phyloP scores from a whole-genome alignment of 2,329 filamentous ascomycete species.

The Trichophyton verrucosum region DNA sequence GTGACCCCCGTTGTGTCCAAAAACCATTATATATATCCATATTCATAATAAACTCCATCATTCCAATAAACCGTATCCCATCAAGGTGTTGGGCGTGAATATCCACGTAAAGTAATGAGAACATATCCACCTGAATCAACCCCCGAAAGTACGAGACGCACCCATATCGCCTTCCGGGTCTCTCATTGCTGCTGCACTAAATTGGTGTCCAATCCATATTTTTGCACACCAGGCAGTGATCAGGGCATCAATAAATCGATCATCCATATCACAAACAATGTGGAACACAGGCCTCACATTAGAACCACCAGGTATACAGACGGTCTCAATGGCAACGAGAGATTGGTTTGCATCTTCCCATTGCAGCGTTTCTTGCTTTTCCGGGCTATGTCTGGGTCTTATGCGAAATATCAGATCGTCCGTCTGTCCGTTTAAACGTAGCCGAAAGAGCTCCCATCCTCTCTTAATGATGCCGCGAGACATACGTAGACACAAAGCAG shows the following conservation, averaged over 20 bases:
- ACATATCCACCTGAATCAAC: neutral
- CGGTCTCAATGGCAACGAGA: slow-evolving; percentile 12
- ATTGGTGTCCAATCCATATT: slow-evolving; percentile 11
- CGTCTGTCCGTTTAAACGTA: neutral
- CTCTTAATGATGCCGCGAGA: slow-evolving; percentile 8
- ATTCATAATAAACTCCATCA: neutral
- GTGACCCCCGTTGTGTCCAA: too few relatives aligned
- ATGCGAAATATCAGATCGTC: slow-evolving; percentile 10
- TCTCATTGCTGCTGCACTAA: neutral
- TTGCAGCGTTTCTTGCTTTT: slow-evolving; percentile 7
- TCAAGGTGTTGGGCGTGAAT: neutral
- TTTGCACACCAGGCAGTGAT: slow-evolving; percentile 14
- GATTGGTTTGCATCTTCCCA: slow-evolving; percentile 11
- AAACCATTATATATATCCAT: too few relatives aligned
- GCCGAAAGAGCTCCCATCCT: slow-evolving; percentile 11
- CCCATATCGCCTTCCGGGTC: neutral
- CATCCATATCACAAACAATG: slow-evolving; percentile 9
- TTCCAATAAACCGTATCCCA: neutral
- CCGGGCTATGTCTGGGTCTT: slow-evolving; percentile 8
- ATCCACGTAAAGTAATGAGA: neutral
- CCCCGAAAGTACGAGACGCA: neutral
- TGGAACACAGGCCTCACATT: slow-evolving; percentile 10
- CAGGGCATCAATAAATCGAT: slow-evolving; percentile 12
- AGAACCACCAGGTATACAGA: neutral
- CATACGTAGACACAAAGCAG: slow-evolving; percentile 4